Evolutionary conservation across 169 alveolate species (phyloP), one percentile per base, ranked within the genome.

Genomic region (Hepatocystis sp.): DNA sequence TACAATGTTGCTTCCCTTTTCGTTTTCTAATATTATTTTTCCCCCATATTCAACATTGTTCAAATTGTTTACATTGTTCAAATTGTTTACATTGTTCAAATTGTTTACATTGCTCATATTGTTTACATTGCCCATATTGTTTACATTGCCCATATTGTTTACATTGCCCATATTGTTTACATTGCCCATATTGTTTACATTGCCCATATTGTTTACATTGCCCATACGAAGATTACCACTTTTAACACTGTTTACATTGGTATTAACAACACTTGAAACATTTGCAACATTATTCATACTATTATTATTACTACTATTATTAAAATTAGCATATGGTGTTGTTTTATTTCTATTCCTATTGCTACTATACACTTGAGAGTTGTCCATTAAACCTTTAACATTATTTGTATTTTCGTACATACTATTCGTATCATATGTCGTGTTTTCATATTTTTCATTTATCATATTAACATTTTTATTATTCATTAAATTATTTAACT

Each of bases 21-120:
- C 85, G 30, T 67, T 51, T 67, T 67, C 85, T 15, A 53, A 21
- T 67, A 56, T 34, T 4, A 63, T 1, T 15, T 13, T 71, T 7
- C 7, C 58, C 4, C 58, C 67, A 21, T 42, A 25, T 15, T 76
- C 63, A 19, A 0, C 44, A 15, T 5, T 53, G 44, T 53, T 53
- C 36, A 15, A 4, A 40, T 19, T 53, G 65, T 53, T 34, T 40
- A 53, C 11, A 7, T 15, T 53, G 10, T 27, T 30, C 64, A 52
- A 2, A 19, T 2, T 52, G 40, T 52, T 30, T n/a, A 32, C 8
- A 44, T 44, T 34, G 3, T 30, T 51, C 39, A 49, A 13, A 15
- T 53, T 53, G 11, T 47, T 66, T 17, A 10, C 1, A 15, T 11
- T 44, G 25, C 17, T 21, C 13, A 56, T 17, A 17, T 56, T 55